Base-by-base conservation (phyloP, 108 stramenopile species). In the Asterionellopsis glacialis region DNA sequence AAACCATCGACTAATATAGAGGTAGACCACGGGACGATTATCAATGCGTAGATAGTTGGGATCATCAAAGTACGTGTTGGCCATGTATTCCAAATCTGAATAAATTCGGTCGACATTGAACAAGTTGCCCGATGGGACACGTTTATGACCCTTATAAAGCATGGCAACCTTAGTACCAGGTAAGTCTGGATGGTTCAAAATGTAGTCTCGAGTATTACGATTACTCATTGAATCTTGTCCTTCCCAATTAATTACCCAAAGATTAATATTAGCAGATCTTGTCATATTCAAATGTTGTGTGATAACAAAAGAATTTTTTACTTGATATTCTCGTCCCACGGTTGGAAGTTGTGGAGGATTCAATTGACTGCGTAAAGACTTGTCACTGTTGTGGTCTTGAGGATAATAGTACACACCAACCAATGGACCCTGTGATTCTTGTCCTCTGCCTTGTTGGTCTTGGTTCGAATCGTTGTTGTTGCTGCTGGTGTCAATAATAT, bases 351-450 rank as follows among this genome's bases (percentile, higher is more conserved):
- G 72, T 11, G 33, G 33, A 5, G 33, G 33, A 11, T 48, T 27
- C 6, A 73, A 43, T 6, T 57, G 14, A n/a, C 22, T 25, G 1
- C 72, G 66, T 7, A 73, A 25, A 51, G 63, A 73, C 2, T 65
- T 62, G n/a, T 57, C 24, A 27, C 39, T 41, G 39, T 40, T 18
- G 33, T 73, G 53, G 26, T 63, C 68, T 27, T 73, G 39, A 25
- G 72, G 67, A 40, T 68, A 68, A 23, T 73, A 73, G 21, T 73
- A 73, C 0, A 51, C 72, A 1, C 72, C 72, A 18, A 68, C 51
- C 5, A 33, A 7, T 7, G 33, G 33, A 7, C 33, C 33, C n/a
- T n/a, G n/a, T n/a, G n/a, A n/a, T n/a, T n/a, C n/a, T n/a, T n/a
- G n/a, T n/a, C n/a, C n/a, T n/a, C n/a, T n/a, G n/a, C n/a, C n/a